Base-by-base conservation (phyloP, 768 basidiomycete genomes). In the Hygrophoropsis aurantiaca region DNA sequence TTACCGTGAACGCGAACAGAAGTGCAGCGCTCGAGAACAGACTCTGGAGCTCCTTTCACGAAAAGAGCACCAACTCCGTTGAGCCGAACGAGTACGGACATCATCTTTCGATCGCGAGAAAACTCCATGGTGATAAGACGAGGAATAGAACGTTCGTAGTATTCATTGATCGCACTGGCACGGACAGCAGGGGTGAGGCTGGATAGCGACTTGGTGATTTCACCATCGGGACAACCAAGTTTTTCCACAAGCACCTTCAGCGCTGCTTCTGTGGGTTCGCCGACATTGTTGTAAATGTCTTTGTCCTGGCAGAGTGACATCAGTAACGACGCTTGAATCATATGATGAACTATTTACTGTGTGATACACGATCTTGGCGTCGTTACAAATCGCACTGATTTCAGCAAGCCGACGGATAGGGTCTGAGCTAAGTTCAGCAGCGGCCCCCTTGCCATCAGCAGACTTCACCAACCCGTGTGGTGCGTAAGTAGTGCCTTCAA, bases 191-290 rank as follows among this genome's bases (percentile, higher is more conserved):
- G 78, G 2, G 80, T 62, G 19, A 94, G 74, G 34, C 69, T 64
- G 2, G 75, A 42, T 35, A 94, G 72, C 4, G 83, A 77, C 50
- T 82, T 74, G 42, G 73, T 68, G 20, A 85, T 52, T 53, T 81
- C 76, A 6, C 67, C 65, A 57, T 90, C 81, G 16, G 78, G 70
- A 62, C 85, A 87, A 16, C 88, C 92, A 46, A 97, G 79, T 73
- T 98, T 99, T 73, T 99, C 95, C 19, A 81, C 91, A 15, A 98
- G 80, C 35, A 97, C 94, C 66, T 90, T 94, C 46, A 99, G 78
- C 1, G 95, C 95, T 4, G 95, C 95, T 68, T 99, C 95, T 1
- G 95, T 99, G 11, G 95, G 95, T 70, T 98, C 95, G 20, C 95
- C 95, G 39, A 99, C 79, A 59, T 89, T 93, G 40, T 75, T 66